These are phyloP conservation scores for Boletus speciosus DNA, from an alignment of 768 basidiomycete species.

Conservation along the genomic window DNA sequence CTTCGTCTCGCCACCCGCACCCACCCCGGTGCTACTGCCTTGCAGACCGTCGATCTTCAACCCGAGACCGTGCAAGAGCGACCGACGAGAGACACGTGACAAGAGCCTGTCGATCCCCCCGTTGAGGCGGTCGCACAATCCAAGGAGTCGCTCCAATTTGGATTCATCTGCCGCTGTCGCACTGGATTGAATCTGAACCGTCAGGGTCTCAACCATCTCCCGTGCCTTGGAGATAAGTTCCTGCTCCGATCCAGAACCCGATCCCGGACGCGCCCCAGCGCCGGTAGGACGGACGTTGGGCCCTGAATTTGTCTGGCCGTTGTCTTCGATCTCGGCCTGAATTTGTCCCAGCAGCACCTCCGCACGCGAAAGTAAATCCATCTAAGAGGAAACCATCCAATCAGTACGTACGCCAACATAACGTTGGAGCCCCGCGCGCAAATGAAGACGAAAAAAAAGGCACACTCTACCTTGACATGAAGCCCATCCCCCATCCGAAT, in stretches of 20 bases:
- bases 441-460: slow-evolving; percentile 4
- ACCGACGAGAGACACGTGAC: slow-evolving; percentile 34
- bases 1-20: not conserved
- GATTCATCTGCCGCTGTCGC: slow-evolving; percentile 47
- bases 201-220: slow-evolving; percentile 50
- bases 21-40: slow-evolving; percentile 27
- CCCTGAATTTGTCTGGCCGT: slow-evolving; percentile 2
- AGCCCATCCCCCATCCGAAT: slow-evolving; percentile 47
- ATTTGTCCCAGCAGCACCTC: slow-evolving; percentile 41
- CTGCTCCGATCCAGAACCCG: not conserved
- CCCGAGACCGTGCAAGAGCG: slow-evolving; percentile 46
- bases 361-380: slow-evolving; percentile 32
- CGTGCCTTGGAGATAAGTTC: slow-evolving; percentile 51
- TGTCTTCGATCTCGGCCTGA: slow-evolving; percentile 9
- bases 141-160: slow-evolving; percentile 64
- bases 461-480: slow-evolving; percentile 42
- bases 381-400: not conserved
- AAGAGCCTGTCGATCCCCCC: slow-evolving; percentile 49
- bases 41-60: slow-evolving; percentile 33
- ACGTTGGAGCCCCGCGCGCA: not conserved
- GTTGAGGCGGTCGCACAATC: slow-evolving; percentile 69
- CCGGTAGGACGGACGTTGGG: not conserved
- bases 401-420: not conserved
- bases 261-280: not conserved
- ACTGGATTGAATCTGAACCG: slow-evolving; percentile 45